Conservation (phyloP, 2,329 filamentous ascomycete genomes). For the Neodidymelliopsis sp. region DNA sequence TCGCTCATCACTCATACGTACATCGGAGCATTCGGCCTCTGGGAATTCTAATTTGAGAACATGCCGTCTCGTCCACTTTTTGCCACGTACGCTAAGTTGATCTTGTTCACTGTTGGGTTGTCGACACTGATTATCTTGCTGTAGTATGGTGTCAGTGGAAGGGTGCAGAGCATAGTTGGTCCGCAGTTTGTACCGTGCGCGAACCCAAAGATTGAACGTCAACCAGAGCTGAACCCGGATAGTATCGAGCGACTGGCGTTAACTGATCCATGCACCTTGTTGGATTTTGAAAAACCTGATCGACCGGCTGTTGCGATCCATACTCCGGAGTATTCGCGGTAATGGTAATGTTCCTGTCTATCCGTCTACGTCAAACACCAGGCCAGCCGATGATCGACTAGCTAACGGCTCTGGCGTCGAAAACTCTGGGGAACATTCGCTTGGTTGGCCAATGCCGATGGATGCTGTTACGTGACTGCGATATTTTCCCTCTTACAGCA, state of each 20-base stretch:
- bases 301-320: not conserved
- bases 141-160: no score
- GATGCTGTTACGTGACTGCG: slow-evolving; percentile 28
- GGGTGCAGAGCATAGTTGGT: no score
- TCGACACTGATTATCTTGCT: not conserved
- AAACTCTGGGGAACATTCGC: slow-evolving; percentile 10
- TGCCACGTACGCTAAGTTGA: slow-evolving; percentile 6
- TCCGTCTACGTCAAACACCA: slow-evolving; percentile 8
- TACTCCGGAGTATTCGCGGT: not conserved
- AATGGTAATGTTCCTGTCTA: slow-evolving; percentile 14
- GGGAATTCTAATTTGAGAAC: slow-evolving; percentile 4
- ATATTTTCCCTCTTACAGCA: slow-evolving; percentile 1
- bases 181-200: no score
- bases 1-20: slow-evolving; percentile 10
- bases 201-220: not conserved
- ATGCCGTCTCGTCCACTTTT: slow-evolving; percentile 6
- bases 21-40: not conserved
- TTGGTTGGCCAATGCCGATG: slow-evolving; percentile 17
- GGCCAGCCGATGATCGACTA: slow-evolving; percentile 3
- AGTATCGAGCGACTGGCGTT: not conserved
- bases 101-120: slow-evolving; percentile 1
- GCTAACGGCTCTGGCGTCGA: slow-evolving; percentile 7
- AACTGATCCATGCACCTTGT: not conserved
- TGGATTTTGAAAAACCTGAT: not conserved
- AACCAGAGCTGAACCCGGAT: no score